Base-by-base conservation (phyloP, 148 eudicot genomes). In the Vaccinium macrocarpon region DNA sequence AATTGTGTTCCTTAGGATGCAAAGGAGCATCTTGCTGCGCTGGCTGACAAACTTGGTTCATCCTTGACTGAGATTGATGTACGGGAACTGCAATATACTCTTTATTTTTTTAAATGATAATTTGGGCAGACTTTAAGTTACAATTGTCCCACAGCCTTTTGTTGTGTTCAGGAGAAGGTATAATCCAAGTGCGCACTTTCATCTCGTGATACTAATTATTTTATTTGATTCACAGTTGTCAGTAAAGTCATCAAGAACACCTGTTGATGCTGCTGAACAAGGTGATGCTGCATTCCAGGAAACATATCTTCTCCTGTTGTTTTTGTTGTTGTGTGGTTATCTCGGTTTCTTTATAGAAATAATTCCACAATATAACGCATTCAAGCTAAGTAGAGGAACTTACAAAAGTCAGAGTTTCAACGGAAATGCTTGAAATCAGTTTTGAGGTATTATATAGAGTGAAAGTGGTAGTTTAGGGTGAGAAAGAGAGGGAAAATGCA, bases 21-120 rank as follows among this genome's bases (percentile, higher is more conserved):
- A 80, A 97, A 97, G 90, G 99, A 95, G 87, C 98, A 94, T 90
- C 95, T 97, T 87, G 92, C 89, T 87, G 99, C 98, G n/a, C 82
- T 97, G 86, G 98, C 95, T 81, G 95, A 92, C 90, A 93, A 95
- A 88, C 91, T 97, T 84, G 99, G 98, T 82, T 81, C 93, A 51
- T 92, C 99, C 35, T 88, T 97, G 87, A 86, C 95, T 59, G 97
- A 89, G 82, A 92, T 97, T 76, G 88, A 95, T 90, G 99, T 97
- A 95, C 87, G 94, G 80, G 87, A 81, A 46, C 61, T 81, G 61
- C 48, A 27, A 82, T 82, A 2, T 29, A 78, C 53, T 71, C 35
- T 29, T 21, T 68, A 25, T 53, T 59, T 21, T n/a, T 87, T 38
- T 50, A 66, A 77, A 46, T 55, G 51, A 23, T 80, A 16, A 68